These are phyloP conservation scores for Breviolum minutum DNA, from an alignment of 73 alveolate genomes.

Conservation along the genomic window DNA sequence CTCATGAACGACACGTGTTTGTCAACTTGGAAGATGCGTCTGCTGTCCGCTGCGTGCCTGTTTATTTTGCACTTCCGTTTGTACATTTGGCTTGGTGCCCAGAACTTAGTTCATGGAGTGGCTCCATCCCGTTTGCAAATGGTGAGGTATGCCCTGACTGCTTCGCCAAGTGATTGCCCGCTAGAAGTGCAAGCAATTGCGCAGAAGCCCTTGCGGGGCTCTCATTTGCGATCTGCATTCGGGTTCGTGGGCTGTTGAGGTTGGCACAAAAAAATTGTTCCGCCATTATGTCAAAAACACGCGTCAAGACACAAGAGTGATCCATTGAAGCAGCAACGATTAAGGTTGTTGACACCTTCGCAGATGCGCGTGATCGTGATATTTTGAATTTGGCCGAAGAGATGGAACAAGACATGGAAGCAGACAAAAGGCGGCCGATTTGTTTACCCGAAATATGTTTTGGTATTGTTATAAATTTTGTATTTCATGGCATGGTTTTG, in stretches of 20 bases:
- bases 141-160: neutral
- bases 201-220: neutral
- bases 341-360: conserved; percentile 32
- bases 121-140: conserved; percentile 10
- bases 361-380: conserved; percentile 38
- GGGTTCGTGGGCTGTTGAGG: neutral
- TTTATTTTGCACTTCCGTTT: neutral
- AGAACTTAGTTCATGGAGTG: neutral
- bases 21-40: neutral
- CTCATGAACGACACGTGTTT: neutral
- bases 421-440: conserved; percentile 11
- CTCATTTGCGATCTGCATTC: neutral
- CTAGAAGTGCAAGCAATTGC: neutral
- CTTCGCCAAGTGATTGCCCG: neutral
- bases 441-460: neutral
- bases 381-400: conserved; percentile 34
- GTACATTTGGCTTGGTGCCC: neutral
- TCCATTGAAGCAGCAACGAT: neutral
- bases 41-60: neutral
- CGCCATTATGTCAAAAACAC: neutral
- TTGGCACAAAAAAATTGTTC: neutral
- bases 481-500: too few species aligned
- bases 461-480: too few species aligned
- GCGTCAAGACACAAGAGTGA: neutral
- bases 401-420: conserved; percentile 34